A percentile compares a stretch with the other conserved stretches of the same genome.
Evolutionary conservation across 495 filamentous ascomycete species (phyloP).

Genomic region (Lophium mytilinum): DNA sequence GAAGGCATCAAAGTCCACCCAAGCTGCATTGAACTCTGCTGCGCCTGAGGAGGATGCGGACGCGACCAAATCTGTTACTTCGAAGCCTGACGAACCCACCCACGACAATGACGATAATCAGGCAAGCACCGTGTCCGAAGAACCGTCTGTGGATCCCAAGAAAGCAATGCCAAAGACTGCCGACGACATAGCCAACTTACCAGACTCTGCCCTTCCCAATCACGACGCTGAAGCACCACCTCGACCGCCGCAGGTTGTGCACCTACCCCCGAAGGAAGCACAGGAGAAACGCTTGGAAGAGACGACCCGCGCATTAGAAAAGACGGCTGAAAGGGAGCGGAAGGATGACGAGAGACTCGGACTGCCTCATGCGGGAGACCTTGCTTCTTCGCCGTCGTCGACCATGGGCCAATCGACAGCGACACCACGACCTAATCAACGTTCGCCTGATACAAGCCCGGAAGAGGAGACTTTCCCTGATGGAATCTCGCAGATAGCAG

Average conservation of each 20-base stretch:
- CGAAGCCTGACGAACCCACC: not conserved
- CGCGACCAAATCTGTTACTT: not conserved
- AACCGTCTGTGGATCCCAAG: constrained; percentile 13
- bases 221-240: constrained; percentile 7
- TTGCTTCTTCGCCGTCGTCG: constrained; percentile 36
- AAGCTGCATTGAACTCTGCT: not conserved
- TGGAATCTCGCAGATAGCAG: constrained; percentile 28
- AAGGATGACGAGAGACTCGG: constrained; percentile 20
- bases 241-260: constrained; percentile 26
- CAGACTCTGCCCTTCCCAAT: constrained; percentile 8
- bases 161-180: constrained; percentile 12
- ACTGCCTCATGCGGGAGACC: constrained; percentile 19
- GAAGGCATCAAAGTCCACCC: no score
- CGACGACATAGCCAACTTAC: constrained; percentile 19
- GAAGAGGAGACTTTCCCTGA: constrained; percentile 43
- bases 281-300: constrained; percentile 31
- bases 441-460: constrained; percentile 46
- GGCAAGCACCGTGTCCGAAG: constrained; percentile 7
- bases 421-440: constrained; percentile 35
- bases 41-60: not conserved
- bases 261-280: constrained; percentile 31
- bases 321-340: constrained; percentile 16
- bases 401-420: constrained; percentile 36
- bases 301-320: constrained; percentile 21
- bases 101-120: not conserved